Evolutionary conservation across 2,329 filamentous ascomycete genomes (phyloP), one percentile per base, ranked within the genome.

Genomic region (Thermothelomyces thermophilus): DNA sequence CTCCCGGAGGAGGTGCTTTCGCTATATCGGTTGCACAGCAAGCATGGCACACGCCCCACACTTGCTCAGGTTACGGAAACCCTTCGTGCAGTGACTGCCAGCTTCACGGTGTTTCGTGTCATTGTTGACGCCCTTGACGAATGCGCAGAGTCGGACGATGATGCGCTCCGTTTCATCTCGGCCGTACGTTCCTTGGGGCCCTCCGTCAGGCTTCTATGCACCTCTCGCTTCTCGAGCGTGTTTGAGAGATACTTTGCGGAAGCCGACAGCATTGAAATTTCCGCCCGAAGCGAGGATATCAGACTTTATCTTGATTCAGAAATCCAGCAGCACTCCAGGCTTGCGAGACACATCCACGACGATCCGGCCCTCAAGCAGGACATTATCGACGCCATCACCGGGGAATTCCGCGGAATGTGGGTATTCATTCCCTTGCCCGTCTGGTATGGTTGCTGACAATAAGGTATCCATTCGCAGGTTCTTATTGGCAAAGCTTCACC

Each of bases 71-170:
- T 44, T 17, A 44, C 31, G 2, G 41, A 44, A 30, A 17, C 14
- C 19, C 31, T 44, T 6, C 41, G 41, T 7, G 20, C 19, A 10
- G 22, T 44, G 31, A 13, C n/a, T 26, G 19, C 30, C 16, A 17
- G 26, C 2, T 26, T 34, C 9, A 24, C 19, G 3, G 7, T 6
- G 10, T 35, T 44, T 11, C 41, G n/a, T 10, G 19, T 44, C 17
- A 19, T 44, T 6, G 41, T 44, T 10, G 41, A 44, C 26, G 41
- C 41, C 3, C 41, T 44, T 10, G 41, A 44, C 41, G 41, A 44
- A 22, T 44, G 41, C n/a, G 30, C 41, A 3, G 41, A 44, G 5
- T 26, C 41, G 1, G 41, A 44, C 20, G 19, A 44, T 7, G 41
- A 26, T 19, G 41, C 41, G 3, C 30, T 44, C 31, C 17, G 20